Evolutionary conservation across 306 rosid species (phyloP).

Genomic region (Lathyrus tuberosus): DNA sequence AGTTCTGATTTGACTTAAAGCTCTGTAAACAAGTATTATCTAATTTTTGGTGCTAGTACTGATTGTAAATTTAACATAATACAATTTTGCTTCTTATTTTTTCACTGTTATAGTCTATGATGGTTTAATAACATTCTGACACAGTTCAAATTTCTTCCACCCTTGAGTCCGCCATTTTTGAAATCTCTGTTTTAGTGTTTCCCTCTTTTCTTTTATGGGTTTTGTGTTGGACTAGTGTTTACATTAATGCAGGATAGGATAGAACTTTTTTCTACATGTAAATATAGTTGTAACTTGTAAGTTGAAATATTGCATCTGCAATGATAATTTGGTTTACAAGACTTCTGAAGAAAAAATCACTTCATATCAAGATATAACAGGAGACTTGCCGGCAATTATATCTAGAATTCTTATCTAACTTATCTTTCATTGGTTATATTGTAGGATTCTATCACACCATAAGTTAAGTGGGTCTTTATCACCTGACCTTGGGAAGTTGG

Average conservation of each 20-base stretch:
- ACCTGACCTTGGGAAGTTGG: constrained; percentile 91
- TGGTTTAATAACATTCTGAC: constrained; percentile 18
- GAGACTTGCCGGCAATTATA: constrained; percentile 31
- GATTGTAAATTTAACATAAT: constrained; percentile 28
- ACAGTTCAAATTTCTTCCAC: constrained; percentile 25
- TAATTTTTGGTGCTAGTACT: constrained; percentile 20
- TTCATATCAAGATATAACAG: constrained; percentile 15
- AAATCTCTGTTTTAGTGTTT: background rate
- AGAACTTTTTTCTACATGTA: constrained; percentile 14
- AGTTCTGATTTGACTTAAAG: constrained; percentile 29
- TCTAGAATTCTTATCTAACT: constrained; percentile 37
- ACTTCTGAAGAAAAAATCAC: constrained; percentile 18
- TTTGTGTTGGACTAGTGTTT: constrained; percentile 19
- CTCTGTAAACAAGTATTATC: constrained; percentile 32
- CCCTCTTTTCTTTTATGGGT: constrained; percentile 17
- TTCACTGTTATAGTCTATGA: constrained; percentile 25
- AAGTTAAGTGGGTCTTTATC: constrained; percentile 80
- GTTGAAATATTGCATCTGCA: constrained; percentile 4
- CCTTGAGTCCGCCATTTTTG: background rate
- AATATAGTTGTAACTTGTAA: constrained; percentile 19
- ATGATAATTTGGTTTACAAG: background rate
- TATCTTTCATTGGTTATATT: constrained; percentile 45
- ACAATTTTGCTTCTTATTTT: constrained; percentile 19
- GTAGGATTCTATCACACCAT: constrained; percentile 74
- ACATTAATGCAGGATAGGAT: constrained; percentile 19